These are phyloP conservation scores for Parathielavia appendiculata DNA, from an alignment of 495 filamentous ascomycete species.

Conservation along the genomic window DNA sequence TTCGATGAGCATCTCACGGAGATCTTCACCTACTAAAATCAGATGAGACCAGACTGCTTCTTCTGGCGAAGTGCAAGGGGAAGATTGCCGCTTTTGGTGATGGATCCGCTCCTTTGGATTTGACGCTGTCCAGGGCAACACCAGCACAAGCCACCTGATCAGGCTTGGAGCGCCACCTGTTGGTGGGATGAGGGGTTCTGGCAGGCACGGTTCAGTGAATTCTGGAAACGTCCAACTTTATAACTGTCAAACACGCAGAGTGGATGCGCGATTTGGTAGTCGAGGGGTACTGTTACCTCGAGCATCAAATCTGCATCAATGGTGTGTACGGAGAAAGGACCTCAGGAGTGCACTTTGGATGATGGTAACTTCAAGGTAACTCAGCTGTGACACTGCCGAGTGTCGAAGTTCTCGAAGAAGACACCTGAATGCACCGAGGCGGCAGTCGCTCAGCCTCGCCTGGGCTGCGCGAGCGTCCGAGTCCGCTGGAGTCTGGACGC, in stretches of 20 bases:
- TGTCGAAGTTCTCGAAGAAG: no score
- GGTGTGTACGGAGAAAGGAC: background rate
- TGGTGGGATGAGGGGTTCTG: background rate
- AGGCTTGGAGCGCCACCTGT: no score
- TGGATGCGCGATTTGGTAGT: background rate
- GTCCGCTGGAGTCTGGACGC: background rate
- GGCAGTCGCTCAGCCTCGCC: slow-evolving; percentile 3
- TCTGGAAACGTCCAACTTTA: background rate
- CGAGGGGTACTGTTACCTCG: background rate
- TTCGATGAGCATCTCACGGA: slow-evolving; percentile 1
- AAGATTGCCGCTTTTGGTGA: background rate
- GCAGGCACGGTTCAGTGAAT: background rate
- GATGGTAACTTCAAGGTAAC: background rate
- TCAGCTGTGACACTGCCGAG: no score
- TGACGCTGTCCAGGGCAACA: background rate
- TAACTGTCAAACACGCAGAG: background rate
- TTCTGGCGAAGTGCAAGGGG: background rate
- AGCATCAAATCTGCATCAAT: background rate
- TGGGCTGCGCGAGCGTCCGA: background rate
- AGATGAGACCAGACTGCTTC: background rate
- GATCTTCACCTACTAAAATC: background rate
- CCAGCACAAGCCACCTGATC: background rate
- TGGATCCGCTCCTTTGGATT: background rate
- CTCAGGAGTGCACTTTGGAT: no score
- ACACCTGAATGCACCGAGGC: background rate